Evolutionary conservation across 306 rosid genomes (phyloP), one percentile per base, ranked within the genome.

Genomic region (Abrus pulchellus): DNA sequence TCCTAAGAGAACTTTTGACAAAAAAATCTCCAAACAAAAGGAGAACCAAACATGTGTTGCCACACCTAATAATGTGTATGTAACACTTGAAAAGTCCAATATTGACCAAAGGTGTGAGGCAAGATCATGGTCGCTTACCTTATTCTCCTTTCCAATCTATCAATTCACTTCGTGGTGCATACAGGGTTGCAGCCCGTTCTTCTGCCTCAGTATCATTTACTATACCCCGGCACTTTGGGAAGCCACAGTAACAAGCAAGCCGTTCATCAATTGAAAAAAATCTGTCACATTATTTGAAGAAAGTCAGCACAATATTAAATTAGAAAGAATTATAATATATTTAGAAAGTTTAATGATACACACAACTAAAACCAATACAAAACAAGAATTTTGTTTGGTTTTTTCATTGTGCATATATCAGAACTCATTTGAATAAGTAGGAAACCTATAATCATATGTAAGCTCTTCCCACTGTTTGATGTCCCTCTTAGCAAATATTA

Each of bases 401-500:
- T 82, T 76, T 57, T 77, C 41, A 2, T 77, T 50, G 75, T 72
- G 65, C 3, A 28, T 1, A 6, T 73, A 56, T 48, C 40, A 44
- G 34, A 13, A 78, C 65, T 65, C 52, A 63, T 13, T 65, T 8
- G 66, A 80, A 85, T 52, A 64, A 73, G 77, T 76, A 80, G 60
- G 78, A 63, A 56, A 93, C 99, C 99, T 96, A 59, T 96, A 96
- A 81, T 96, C 99, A 40, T 96, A 96, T 82, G 99, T 96, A 55
- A 96, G 98, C 84, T 96, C 99, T 86, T 96, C 97, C 98, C 98
- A 96, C 76, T 91, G 92, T 82, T 92, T 93, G 55, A 95, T 93
- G 88, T 95, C 98, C 87, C 99, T 86, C 91, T 93, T 95, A 9
- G 99, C 99, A 80, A 89, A 95, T 84, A 95, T 95, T 84, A 95